Evolutionary conservation across 2,329 filamentous ascomycete species (phyloP).

Genomic region (Xylaria sp.): DNA sequence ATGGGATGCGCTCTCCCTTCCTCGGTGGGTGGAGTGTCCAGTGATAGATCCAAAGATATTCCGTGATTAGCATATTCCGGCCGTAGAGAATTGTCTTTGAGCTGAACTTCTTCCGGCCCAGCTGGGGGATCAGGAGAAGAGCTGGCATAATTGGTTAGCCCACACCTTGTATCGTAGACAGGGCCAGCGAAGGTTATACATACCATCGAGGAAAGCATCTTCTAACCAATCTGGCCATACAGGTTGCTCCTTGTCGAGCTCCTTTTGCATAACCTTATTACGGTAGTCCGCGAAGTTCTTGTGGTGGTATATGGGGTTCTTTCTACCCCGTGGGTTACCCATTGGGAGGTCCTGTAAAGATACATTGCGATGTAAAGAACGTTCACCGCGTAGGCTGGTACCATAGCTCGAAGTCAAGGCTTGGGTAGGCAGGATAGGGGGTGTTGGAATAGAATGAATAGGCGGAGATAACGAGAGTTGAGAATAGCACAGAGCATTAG

Average conservation of each 20-base stretch:
- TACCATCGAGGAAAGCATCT: conserved; percentile 75
- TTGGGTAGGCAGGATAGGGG: conserved; percentile 62
- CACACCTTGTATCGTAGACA: background rate
- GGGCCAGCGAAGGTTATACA: conserved; percentile 42
- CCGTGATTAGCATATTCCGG: conserved; percentile 76
- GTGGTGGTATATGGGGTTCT: conserved; percentile 71
- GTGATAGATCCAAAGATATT: conserved; percentile 71
- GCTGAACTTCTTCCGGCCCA: conserved; percentile 74
- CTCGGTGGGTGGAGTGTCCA: conserved; percentile 57
- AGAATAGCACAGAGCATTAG: conserved; percentile 58
- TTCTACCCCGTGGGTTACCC: conserved; percentile 50
- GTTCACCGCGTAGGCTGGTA: conserved; percentile 49
- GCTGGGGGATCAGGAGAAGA: conserved; percentile 71
- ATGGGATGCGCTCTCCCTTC: conserved; percentile 55
- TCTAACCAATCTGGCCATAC: conserved; percentile 73
- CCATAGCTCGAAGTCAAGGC: conserved; percentile 62
- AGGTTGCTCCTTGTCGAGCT: conserved; percentile 67
- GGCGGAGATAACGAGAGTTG: conserved; percentile 57
- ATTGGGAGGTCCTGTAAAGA: conserved; percentile 50
- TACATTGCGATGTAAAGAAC: conserved; percentile 51
- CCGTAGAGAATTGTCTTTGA: conserved; percentile 72
- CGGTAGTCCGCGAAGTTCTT: conserved; percentile 74
- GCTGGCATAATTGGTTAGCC: conserved; percentile 56
- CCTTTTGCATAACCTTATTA: conserved; percentile 72
- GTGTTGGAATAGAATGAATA: conserved; percentile 54